Evolutionary conservation across 345 rosid species (phyloP).

Genomic region (Gossypium rotundifolium): DNA sequence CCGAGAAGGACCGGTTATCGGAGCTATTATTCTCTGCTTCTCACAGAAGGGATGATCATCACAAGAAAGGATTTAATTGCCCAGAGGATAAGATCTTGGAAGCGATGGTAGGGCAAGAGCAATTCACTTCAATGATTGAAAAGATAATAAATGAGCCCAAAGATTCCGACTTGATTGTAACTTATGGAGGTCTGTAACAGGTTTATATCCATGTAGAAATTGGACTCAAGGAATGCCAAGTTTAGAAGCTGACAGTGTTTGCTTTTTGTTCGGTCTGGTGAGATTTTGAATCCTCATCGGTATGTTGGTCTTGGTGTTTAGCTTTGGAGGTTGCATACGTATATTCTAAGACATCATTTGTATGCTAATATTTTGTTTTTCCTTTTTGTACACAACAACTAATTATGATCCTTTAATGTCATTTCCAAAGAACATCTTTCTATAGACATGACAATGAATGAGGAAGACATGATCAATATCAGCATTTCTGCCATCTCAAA

Average conservation of each 20-base stretch:
- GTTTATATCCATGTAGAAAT: neutral
- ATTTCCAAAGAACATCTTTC: too few relatives aligned
- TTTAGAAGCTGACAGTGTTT: neutral
- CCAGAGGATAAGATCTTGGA: constrained; percentile 34
- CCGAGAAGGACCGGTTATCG: constrained; percentile 40
- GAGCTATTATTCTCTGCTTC: constrained; percentile 49
- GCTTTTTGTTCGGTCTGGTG: neutral
- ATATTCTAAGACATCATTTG: too few relatives aligned
- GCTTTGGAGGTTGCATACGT: too few relatives aligned
- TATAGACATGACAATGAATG: too few relatives aligned
- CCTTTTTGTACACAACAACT: too few relatives aligned
- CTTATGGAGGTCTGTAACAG: neutral
- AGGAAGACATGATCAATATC: neutral
- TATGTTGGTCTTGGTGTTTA: too few relatives aligned
- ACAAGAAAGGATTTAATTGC: constrained; percentile 7
- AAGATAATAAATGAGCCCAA: constrained; percentile 22
- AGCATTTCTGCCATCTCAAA: neutral
- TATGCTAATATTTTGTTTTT: too few relatives aligned
- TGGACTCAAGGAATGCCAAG: neutral
- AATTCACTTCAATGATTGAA: constrained; percentile 25
- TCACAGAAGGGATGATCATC: constrained; percentile 16
- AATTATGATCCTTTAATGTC: too few relatives aligned
- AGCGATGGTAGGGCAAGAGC: constrained; percentile 20
- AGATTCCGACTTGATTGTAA: constrained; percentile 20
- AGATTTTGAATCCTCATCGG: neutral